phyloP scores from a whole-genome alignment of 257 asterid genomes.

The Avicennia marina region DNA sequence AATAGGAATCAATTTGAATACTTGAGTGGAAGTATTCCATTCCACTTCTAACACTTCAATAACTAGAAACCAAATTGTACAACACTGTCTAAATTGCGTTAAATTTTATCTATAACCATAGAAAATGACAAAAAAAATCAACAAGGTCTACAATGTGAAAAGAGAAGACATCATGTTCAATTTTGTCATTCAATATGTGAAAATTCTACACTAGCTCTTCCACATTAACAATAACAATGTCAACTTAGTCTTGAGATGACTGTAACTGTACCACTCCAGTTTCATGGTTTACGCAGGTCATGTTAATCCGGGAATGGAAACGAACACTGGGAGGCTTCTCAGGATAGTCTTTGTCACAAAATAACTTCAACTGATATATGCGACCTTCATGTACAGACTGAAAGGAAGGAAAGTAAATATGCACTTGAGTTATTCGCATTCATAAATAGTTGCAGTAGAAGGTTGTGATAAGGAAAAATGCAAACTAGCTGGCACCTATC shows the following conservation, averaged over 20 bases:
- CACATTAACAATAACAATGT: neutral
- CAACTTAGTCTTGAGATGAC: slow-evolving; percentile 15
- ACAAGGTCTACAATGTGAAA: no score
- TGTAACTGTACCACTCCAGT: slow-evolving; percentile 58
- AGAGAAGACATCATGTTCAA: neutral
- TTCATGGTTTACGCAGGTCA: slow-evolving; percentile 80
- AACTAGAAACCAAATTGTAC: no score
- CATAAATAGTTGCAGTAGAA: neutral
- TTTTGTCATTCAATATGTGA: slow-evolving; percentile 1
- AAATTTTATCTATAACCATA: no score
- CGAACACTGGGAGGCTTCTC: slow-evolving; percentile 94
- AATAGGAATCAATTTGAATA: no score
- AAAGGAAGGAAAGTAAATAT: slow-evolving; percentile 9
- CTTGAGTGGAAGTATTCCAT: no score
- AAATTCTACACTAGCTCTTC: neutral
- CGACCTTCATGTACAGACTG: slow-evolving; percentile 98
- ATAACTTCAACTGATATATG: slow-evolving; percentile 78
- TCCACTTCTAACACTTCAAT: no score
- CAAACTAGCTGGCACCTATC: no score
- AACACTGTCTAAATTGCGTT: no score
- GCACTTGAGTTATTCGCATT: neutral
- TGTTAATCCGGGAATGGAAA: slow-evolving; percentile 80
- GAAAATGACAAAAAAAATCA: neutral
- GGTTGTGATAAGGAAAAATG: no score
- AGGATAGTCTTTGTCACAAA: slow-evolving; percentile 92